A percentile compares a stretch with the other conserved stretches of the same genome.
Evolutionary conservation across 352 stramenopile genomes (phyloP).

Genomic region (Pythium plurisporium): DNA sequence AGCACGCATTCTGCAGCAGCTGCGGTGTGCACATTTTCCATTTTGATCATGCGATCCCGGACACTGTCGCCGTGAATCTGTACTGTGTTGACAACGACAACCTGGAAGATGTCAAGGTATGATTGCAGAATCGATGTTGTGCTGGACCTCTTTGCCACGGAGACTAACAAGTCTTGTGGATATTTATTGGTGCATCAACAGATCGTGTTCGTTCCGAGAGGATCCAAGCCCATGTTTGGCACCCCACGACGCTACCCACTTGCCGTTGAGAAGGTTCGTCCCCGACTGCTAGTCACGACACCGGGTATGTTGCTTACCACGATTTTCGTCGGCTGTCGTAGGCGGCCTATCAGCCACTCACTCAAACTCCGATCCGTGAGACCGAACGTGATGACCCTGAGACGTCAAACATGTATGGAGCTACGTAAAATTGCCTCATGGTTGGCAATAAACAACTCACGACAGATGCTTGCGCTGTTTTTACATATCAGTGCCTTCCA

Average conservation of each 20-base stretch:
- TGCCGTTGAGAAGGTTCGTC: constrained; percentile 31
- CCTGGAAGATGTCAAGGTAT: constrained; percentile 77
- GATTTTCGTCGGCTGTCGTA: too few species aligned
- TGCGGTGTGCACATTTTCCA: constrained; percentile 86
- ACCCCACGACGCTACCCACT: constrained; percentile 38
- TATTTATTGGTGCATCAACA: constrained; percentile 10
- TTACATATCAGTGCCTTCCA: constrained; percentile 72
- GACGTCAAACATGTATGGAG: constrained; percentile 46
- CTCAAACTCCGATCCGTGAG: constrained; percentile 30
- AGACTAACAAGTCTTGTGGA: neutral
- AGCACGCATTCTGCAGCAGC: constrained; percentile 78
- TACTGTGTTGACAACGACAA: constrained; percentile 80
- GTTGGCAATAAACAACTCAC: too few species aligned
- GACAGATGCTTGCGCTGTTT: too few species aligned
- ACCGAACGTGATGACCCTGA: constrained; percentile 31
- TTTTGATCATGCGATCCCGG: constrained; percentile 66
- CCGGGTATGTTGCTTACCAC: too few species aligned
- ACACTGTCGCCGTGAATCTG: constrained; percentile 71
- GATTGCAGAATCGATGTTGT: neutral
- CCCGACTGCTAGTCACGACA: too few species aligned
- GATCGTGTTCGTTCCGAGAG: constrained; percentile 81
- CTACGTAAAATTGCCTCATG: constrained; percentile 8
- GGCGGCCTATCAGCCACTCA: constrained; percentile 33
- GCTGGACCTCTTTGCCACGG: neutral
- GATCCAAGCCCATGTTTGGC: constrained; percentile 61